Base-by-base conservation (phyloP, 768 basidiomycete species). In the Coprinopsis cinerea region DNA sequence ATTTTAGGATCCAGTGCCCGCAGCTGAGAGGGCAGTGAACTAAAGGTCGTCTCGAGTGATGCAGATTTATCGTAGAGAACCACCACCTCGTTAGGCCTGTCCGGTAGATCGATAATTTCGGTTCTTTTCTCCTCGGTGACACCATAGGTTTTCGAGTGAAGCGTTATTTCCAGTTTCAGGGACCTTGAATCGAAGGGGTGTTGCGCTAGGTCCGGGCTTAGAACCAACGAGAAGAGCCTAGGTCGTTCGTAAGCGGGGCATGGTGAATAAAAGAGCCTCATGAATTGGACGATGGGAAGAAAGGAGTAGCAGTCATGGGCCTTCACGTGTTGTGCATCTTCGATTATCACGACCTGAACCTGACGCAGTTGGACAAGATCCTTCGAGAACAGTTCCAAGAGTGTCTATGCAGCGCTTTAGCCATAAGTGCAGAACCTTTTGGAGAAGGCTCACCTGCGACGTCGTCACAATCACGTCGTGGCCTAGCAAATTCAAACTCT, bases 31-130 rank as follows among this genome's bases (percentile, higher is more conserved):
- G n/a, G n/a, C n/a, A n/a, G n/a, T n/a, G n/a, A n/a, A n/a, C n/a
- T 72, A 68, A 30, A 85, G 63, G 30, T 61, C 61, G 35, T 73
- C 75, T 35, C 71, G 74, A 10, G 58, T 2, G 39, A 30, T 24
- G 28, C 13, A 24, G 20, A 15, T 4, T 17, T 5, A 22, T 79
- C 78, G 52, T 83, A 86, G 24, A 74, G 64, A 23, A 85, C 63
- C 18, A 85, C 74, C 2, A 75, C 52, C 58, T 85, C 82, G 23
- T 59, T 64, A 11, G 80, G 78, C 15, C 61, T 61, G 56, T 72
- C 67, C 24, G 63, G 61, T n/a, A 67, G 53, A 34, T 63, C 61
- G 25, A 65, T 60, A 53, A 64, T 60, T 43, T 64, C 64, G 32
- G 57, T 55, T 47, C 67, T 60, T 43, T 61, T 60, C n/a, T 61